These are phyloP conservation scores for Trichoderma asperelloides DNA, from an alignment of 495 filamentous ascomycete species.

Conservation along the genomic window DNA sequence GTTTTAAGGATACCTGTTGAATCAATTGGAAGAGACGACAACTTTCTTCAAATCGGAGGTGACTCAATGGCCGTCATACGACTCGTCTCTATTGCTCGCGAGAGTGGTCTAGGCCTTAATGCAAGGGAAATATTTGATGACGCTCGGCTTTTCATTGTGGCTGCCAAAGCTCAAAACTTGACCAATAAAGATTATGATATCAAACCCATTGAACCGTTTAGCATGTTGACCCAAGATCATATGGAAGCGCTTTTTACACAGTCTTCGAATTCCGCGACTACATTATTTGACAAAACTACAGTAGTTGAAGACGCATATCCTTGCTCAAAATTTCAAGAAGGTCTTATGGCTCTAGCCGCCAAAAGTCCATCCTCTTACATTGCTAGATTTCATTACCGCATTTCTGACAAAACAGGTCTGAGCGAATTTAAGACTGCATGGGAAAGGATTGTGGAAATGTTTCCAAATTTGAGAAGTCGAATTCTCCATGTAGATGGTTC, in stretches of 20 bases:
- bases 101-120: neutral
- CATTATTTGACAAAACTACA: neutral
- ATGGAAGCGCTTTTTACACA: neutral
- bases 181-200: neutral
- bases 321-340: constrained; percentile 49
- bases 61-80: constrained; percentile 32
- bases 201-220: neutral
- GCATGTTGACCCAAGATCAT: neutral
- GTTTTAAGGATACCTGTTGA: neutral
- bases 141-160: constrained; percentile 20
- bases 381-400: neutral
- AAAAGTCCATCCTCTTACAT: neutral
- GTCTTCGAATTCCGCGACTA: neutral
- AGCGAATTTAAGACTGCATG: neutral
- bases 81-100: neutral
- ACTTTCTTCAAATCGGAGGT: constrained; percentile 46
- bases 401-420: neutral
- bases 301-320: constrained; percentile 48
- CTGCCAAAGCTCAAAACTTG: neutral
- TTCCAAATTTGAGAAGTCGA: constrained; percentile 57
- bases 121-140: constrained; percentile 32
- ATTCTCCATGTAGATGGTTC: constrained; percentile 8
- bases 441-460: neutral
- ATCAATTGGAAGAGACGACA: constrained; percentile 3
- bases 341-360: constrained; percentile 12